Conservation (phyloP, 768 basidiomycete genomes). For the Hemileccinum rubropunctum region DNA sequence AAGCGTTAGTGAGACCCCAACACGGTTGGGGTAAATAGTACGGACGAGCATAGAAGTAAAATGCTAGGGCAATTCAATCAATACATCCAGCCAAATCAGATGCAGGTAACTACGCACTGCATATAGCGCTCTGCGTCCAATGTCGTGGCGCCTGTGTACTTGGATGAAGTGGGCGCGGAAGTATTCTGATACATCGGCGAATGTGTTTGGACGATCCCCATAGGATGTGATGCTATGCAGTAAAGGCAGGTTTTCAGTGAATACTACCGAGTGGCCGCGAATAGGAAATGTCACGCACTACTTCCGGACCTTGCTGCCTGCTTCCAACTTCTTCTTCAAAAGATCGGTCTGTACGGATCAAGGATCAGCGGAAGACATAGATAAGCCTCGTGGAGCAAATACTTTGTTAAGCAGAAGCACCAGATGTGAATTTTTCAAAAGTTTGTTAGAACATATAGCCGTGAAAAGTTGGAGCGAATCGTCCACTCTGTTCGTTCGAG, state of each 20-base stretch:
- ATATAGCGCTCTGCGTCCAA: slow-evolving; percentile 56
- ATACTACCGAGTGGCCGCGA: not conserved
- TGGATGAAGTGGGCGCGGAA: slow-evolving; percentile 85
- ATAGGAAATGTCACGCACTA: slow-evolving; percentile 51
- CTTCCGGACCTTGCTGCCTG: slow-evolving; percentile 67
- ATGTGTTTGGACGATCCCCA: slow-evolving; percentile 68
- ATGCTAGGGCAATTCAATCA: slow-evolving; percentile 41
- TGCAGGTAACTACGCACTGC: slow-evolving; percentile 46
- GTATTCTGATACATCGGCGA: slow-evolving; percentile 68
- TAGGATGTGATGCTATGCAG: slow-evolving; percentile 68
- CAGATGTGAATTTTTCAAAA: slow-evolving; percentile 68
- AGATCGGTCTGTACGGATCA: slow-evolving; percentile 56
- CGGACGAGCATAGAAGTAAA: slow-evolving; percentile 69
- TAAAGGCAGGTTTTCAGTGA: not conserved
- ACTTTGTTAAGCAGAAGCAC: slow-evolving; percentile 83
- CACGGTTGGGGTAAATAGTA: slow-evolving; percentile 4
- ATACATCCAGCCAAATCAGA: slow-evolving; percentile 1
- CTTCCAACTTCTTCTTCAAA: slow-evolving; percentile 65
- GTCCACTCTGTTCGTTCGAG: slow-evolving; percentile 73
- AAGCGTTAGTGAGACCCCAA: not conserved
- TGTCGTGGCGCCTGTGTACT: slow-evolving; percentile 66
- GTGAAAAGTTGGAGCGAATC: slow-evolving; percentile 81
- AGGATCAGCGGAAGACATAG: slow-evolving; percentile 7
- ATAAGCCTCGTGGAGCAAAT: slow-evolving; percentile 6
- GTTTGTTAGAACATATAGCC: slow-evolving; percentile 69